phyloP scores from a whole-genome alignment of 1,284 basidiomycete species.

The Trametes sp. region DNA sequence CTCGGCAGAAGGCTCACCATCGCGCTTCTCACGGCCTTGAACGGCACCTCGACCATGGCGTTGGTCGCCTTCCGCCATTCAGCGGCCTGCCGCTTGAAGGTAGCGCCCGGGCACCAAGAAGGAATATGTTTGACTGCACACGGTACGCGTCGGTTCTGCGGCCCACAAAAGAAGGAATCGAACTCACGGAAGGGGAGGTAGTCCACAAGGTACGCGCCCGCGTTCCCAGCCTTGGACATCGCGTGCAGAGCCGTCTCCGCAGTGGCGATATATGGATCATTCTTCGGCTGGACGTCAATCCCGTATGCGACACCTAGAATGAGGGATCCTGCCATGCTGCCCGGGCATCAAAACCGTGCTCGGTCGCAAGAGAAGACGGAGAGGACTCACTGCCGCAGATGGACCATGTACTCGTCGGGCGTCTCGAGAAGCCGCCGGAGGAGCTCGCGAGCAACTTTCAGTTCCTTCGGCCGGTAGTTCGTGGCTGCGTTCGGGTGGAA shows the following conservation, averaged over 20 bases:
- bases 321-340: constrained; percentile 40
- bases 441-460: constrained; percentile 31
- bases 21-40: constrained; percentile 40
- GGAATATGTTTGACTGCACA: constrained; percentile 50
- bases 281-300: constrained; percentile 38
- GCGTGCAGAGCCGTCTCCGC: constrained; percentile 39
- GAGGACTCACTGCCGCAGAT: constrained; percentile 34
- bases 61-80: constrained; percentile 43
- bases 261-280: constrained; percentile 40
- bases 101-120: constrained; percentile 54
- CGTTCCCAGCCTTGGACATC: constrained; percentile 37
- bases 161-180: constrained; percentile 3
- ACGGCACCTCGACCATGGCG: constrained; percentile 45
- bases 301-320: constrained; percentile 41
- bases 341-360: constrained; percentile 15
- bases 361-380: constrained; percentile 8
- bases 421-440: constrained; percentile 33
- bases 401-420: constrained; percentile 38
- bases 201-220: constrained; percentile 38
- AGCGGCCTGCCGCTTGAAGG: constrained; percentile 56
- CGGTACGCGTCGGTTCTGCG: constrained; percentile 5
- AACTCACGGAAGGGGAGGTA: constrained; percentile 39
- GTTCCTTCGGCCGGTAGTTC: constrained; percentile 32
- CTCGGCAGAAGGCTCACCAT: constrained; percentile 32
- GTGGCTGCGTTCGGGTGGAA: constrained; percentile 36